Base-by-base conservation (phyloP, 805 yeast genomes). In the Lipomyces yamadae region DNA sequence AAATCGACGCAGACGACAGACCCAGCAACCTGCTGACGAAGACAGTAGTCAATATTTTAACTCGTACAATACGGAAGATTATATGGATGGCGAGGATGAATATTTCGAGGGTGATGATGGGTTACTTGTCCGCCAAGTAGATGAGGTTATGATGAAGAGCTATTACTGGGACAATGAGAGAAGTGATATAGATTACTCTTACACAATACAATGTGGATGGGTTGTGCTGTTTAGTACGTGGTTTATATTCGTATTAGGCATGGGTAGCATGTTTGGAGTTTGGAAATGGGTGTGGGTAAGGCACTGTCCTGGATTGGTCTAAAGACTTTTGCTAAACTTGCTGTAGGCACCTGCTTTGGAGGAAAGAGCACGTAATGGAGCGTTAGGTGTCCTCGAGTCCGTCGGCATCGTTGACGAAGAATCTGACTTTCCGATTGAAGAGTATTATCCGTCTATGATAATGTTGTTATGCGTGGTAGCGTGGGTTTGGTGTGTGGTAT, bases 401-500 rank as follows among this genome's bases (percentile, higher is more conserved):
- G 33, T n/a, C 15, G 60, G 67, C 35, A 35, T 10, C 24, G 10
- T 42, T 30, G 62, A 66, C 53, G 61, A 62, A 48, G 64, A 33
- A 45, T 60, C 70, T 2, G 63, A 72, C 48, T 76, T 77, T 68
- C 83, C 83, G 1, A 70, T 81, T 3, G 73, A 71, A 5, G 75
- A 75, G 42, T 83, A 83, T 70, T 79, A 81, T 68, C 75, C 79
- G 0, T 70, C 77, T 6, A 73, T 77, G 4, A 61, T 78, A 8
- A 71, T 81, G 34, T 61, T 70, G 15, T 56, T 76, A 11, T 78
- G 81, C 4, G 81, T 79, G 7, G 75, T 78, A 18, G 73, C 77
- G 0, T 86, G 90, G 90, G 76, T 86, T 4, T 90, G 96, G 96
- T 85, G 92, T 54, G 78, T 86, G 8, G 78, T 84, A 2, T 85